These are phyloP conservation scores for Bothriochloa decipiens DNA, from an alignment of 176 grass and related monocot species.

Conservation along the genomic window DNA sequence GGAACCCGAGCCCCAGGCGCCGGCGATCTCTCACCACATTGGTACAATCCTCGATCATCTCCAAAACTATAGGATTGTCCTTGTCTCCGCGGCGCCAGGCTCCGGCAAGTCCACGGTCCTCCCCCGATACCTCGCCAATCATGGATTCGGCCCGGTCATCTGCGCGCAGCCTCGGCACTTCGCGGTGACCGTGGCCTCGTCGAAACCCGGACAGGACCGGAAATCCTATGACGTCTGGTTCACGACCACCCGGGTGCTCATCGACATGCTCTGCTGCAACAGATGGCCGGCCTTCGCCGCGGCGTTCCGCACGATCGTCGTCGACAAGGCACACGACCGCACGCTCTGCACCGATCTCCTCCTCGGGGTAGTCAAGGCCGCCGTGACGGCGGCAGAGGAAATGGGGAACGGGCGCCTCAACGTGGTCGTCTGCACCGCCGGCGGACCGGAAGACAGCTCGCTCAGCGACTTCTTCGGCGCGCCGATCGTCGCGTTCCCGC, in stretches of 20 bases:
- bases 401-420: background rate
- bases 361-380: constrained; percentile 15
- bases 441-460: constrained; percentile 6
- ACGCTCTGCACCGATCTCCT: constrained; percentile 32
- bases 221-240: background rate
- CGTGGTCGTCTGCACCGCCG: constrained; percentile 30
- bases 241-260: constrained; percentile 40
- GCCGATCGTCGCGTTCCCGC: constrained; percentile 16
- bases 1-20: background rate
- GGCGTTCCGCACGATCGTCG: constrained; percentile 12
- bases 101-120: constrained; percentile 38
- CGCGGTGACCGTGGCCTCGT: constrained; percentile 9
- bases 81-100: constrained; percentile 33
- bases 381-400: background rate
- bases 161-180: constrained; percentile 41
- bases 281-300: background rate
- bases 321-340: constrained; percentile 44
- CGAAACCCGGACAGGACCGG: background rate
- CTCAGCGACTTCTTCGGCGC: constrained; percentile 31
- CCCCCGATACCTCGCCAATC: background rate
- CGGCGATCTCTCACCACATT: constrained; percentile 8
- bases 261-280: background rate
- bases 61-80: background rate
- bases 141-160: constrained; percentile 30
- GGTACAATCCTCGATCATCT: background rate